These are phyloP conservation scores for Auricularia sp. DNA, from an alignment of 768 basidiomycete genomes.

Conservation along the genomic window DNA sequence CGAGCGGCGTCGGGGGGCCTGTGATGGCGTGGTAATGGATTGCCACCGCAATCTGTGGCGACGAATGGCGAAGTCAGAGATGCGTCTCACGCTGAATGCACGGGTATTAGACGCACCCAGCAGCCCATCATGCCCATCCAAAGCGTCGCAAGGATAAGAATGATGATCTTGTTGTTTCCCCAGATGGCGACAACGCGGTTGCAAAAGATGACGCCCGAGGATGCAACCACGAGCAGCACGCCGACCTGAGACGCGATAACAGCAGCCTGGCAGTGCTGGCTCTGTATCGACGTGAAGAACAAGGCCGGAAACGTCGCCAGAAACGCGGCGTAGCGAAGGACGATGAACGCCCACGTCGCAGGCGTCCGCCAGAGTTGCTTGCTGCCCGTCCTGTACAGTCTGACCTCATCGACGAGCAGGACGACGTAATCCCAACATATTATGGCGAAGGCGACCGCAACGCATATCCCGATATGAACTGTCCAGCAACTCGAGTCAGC, in stretches of 20 bases:
- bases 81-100: background rate
- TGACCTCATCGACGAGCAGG: background rate
- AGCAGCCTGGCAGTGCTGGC: constrained; percentile 21
- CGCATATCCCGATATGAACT: constrained; percentile 11
- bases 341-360: constrained; percentile 15
- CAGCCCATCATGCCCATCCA: constrained; percentile 20
- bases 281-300: constrained; percentile 20
- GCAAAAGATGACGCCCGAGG: constrained; percentile 24
- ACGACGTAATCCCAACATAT: constrained; percentile 26
- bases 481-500: background rate
- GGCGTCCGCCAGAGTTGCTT: background rate
- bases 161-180: constrained; percentile 19
- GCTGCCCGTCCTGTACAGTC: constrained; percentile 4
- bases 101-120: constrained; percentile 17
- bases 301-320: constrained; percentile 20
- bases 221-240: constrained; percentile 19
- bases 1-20: constrained; percentile 19
- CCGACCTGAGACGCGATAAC: constrained; percentile 22
- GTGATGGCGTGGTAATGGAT: constrained; percentile 19
- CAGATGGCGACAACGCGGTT: constrained; percentile 26
- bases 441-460: constrained; percentile 21
- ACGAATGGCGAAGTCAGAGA: background rate
- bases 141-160: constrained; percentile 15
- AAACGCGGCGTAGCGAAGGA: constrained; percentile 25
- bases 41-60: constrained; percentile 21